Percentiles rank a stretch among this genome's conserved stretches.
Evolutionary conservation across 2,329 filamentous ascomycete species (phyloP).

Genomic region (Bipolaris oryzae): DNA sequence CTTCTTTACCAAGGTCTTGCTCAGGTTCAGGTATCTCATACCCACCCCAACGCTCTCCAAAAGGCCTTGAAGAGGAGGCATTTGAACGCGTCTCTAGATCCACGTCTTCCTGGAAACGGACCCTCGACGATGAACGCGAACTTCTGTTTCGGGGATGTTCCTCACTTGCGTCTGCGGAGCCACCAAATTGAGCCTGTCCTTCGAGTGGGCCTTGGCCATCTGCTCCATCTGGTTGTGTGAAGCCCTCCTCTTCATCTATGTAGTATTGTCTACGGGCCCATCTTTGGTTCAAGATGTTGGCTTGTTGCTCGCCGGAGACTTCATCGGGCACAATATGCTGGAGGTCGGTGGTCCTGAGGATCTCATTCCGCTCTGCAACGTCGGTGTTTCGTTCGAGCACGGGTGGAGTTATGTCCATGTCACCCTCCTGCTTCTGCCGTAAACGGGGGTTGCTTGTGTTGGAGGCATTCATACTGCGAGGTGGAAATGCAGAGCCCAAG

Average conservation of each 20-base stretch:
- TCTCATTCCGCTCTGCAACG: slow-evolving; percentile 23
- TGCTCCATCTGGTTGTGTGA: slow-evolving; percentile 39
- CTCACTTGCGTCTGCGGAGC: slow-evolving; percentile 27
- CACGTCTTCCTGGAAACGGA: slow-evolving; percentile 74
- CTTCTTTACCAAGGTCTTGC: slow-evolving; percentile 81
- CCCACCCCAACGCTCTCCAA: slow-evolving; percentile 73
- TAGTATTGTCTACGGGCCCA: slow-evolving; percentile 83
- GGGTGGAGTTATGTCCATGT: slow-evolving; percentile 37
- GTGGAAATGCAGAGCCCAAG: slow-evolving; percentile 53
- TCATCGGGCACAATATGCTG: slow-evolving; percentile 11
- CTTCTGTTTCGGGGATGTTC: slow-evolving; percentile 26
- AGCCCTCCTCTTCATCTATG: slow-evolving; percentile 82
- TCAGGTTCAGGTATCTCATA: slow-evolving; percentile 82
- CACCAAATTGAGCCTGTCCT: slow-evolving; percentile 12
- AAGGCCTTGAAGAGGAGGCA: slow-evolving; percentile 71
- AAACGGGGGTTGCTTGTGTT: slow-evolving; percentile 20
- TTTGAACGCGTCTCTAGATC: slow-evolving; percentile 75
- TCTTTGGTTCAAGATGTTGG: slow-evolving; percentile 60
- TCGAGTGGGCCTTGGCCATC: slow-evolving; percentile 18
- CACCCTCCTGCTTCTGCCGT: slow-evolving; percentile 42
- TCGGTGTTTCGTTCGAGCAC: slow-evolving; percentile 37
- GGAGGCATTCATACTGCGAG: slow-evolving; percentile 42
- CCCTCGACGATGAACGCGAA: slow-evolving; percentile 78
- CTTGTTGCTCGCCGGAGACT: slow-evolving; percentile 13
- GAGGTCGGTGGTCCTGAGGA: slow-evolving; percentile 20